A percentile compares a stretch with the other conserved stretches of the same genome.
These are phyloP conservation scores for Lobosporangium transversale DNA, from an alignment of 192 early-diverging fungal genomes.

Conservation along the genomic window DNA sequence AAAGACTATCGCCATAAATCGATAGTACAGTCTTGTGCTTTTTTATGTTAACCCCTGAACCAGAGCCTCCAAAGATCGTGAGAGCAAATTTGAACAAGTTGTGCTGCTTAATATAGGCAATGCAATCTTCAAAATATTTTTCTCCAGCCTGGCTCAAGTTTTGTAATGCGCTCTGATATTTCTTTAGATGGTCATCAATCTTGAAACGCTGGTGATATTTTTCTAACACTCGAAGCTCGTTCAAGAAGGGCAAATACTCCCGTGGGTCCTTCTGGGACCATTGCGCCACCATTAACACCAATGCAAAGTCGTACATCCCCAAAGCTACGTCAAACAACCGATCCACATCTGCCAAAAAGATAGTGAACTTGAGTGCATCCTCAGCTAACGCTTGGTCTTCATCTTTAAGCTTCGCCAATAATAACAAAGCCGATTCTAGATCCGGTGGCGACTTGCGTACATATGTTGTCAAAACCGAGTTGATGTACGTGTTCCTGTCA, in stretches of 20 bases:
- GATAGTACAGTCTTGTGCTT: constrained; percentile 57
- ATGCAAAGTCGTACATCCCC: constrained; percentile 92
- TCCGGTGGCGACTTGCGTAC: constrained; percentile 84
- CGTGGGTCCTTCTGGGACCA: constrained; percentile 96
- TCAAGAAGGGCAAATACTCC: constrained; percentile 92
- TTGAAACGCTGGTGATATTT: constrained; percentile 83
- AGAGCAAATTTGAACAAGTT: constrained; percentile 72
- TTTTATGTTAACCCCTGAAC: too few species aligned
- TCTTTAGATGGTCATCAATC: constrained; percentile 88
- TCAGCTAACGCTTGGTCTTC: constrained; percentile 75
- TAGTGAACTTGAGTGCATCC: constrained; percentile 86
- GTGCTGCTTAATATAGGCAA: constrained; percentile 72
- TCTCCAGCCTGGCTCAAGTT: constrained; percentile 72
- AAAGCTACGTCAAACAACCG: constrained; percentile 90
- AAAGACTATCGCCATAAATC: constrained; percentile 74
- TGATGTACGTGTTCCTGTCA: constrained; percentile 70
- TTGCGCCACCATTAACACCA: constrained; percentile 96
- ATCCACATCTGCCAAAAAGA: constrained; percentile 92
- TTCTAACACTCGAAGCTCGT: constrained; percentile 79
- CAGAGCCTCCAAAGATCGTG: constrained; percentile 60
- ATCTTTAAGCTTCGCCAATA: constrained; percentile 73
- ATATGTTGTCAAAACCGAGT: constrained; percentile 86
- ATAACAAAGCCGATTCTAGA: constrained; percentile 78
- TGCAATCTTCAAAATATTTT: constrained; percentile 65
- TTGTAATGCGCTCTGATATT: constrained; percentile 71